phyloP scores from a whole-genome alignment of 176 grass and related monocot species.

The Aegilops umbellulata region DNA sequence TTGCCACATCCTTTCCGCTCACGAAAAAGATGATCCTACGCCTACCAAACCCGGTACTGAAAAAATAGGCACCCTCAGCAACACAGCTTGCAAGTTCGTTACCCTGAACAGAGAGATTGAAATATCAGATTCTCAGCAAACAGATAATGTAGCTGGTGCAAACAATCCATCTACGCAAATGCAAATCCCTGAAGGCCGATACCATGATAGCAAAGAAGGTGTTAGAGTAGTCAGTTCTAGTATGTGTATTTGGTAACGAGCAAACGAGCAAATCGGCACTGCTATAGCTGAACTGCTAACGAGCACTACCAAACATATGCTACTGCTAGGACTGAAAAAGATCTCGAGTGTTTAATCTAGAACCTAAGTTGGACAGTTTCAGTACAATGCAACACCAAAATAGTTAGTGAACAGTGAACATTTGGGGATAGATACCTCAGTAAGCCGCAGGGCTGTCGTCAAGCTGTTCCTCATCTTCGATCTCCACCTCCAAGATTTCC shows the following conservation, averaged over 20 bases:
- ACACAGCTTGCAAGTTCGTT: background rate
- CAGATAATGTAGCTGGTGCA: background rate
- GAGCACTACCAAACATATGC: too few species aligned
- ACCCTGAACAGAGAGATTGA: background rate
- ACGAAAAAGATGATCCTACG: background rate
- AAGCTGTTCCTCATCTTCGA: constrained; percentile 86
- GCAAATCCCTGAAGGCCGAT: background rate
- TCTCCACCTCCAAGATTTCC: constrained; percentile 94
- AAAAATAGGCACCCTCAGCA: constrained; percentile 2
- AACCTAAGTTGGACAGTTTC: too few species aligned
- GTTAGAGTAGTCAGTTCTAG: too few species aligned
- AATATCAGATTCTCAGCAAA: background rate
- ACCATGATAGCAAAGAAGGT: background rate
- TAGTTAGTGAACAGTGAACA: too few species aligned
- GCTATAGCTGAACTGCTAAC: too few species aligned
- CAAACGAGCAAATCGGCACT: too few species aligned
- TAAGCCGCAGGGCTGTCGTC: constrained; percentile 84
- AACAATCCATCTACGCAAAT: background rate
- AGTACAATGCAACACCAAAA: background rate
- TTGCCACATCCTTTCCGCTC: background rate
- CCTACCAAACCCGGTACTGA: background rate
- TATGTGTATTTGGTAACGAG: too few species aligned
- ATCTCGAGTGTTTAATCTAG: too few species aligned
- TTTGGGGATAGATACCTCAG: constrained; percentile 29
- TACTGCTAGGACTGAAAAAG: too few species aligned